These are phyloP conservation scores for Alternaria gansuensis DNA, from an alignment of 2,329 filamentous ascomycete genomes.

Conservation along the genomic window DNA sequence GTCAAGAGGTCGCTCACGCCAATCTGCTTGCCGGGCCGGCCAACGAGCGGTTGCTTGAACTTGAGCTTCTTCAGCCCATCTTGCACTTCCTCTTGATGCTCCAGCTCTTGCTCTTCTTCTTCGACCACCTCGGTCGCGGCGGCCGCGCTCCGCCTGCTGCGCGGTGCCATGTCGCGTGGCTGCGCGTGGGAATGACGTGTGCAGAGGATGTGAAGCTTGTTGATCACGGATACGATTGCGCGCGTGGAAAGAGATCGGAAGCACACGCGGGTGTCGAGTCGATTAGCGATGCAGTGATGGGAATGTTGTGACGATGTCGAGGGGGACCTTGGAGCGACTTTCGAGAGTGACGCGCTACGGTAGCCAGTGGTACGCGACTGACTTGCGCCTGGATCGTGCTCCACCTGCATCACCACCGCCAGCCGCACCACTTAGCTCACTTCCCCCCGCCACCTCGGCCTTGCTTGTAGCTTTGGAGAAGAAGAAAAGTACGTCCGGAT, in stretches of 20 bases:
- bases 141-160: conserved; percentile 51
- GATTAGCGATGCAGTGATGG: conserved; percentile 28
- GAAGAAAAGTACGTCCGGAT: not conserved
- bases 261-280: conserved; percentile 19
- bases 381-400: conserved; percentile 21
- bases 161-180: conserved; percentile 51
- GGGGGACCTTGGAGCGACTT: conserved; percentile 18
- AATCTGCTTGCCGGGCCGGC: conserved; percentile 91
- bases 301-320: conserved; percentile 18
- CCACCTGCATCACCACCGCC: not conserved
- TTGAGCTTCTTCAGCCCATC: conserved; percentile 60
- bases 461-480: not conserved
- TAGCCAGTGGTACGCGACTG: conserved; percentile 26
- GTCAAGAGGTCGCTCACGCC: conserved; percentile 81
- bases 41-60: conserved; percentile 88
- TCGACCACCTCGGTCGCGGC: conserved; percentile 45
- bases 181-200: conserved; percentile 32
- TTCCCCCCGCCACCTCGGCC: not conserved
- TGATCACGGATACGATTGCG: conserved; percentile 3
- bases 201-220: not conserved
- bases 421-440: not conserved
- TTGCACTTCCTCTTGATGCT: conserved; percentile 59
- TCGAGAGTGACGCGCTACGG: conserved; percentile 35
- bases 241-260: conserved; percentile 12
- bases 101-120: conserved; percentile 40